Evolutionary conservation across 208 protist genomes (phyloP).

Genomic region (Crithidia mellificae): DNA sequence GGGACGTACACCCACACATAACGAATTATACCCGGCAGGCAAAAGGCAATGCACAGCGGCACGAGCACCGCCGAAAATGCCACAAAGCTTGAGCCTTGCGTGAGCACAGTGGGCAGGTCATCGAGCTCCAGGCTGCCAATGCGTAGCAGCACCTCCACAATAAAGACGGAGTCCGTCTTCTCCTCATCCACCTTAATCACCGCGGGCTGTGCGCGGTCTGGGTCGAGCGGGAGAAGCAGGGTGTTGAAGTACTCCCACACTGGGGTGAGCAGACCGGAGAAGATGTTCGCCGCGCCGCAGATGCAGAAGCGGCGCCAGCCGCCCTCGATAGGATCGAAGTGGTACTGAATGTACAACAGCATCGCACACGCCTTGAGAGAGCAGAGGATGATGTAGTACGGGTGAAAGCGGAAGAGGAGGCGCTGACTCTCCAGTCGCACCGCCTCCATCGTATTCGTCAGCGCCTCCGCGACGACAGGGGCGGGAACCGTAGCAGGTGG

Average conservation of each 20-base stretch:
- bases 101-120: slow-evolving; percentile 55
- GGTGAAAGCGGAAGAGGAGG: slow-evolving; percentile 51
- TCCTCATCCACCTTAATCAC: slow-evolving; percentile 47
- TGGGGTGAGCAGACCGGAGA: slow-evolving; percentile 53
- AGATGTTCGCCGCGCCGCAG: slow-evolving; percentile 59
- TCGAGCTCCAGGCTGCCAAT: slow-evolving; percentile 51
- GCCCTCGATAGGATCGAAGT: slow-evolving; percentile 44
- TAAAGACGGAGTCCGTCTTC: slow-evolving; percentile 48
- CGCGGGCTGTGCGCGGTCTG: slow-evolving; percentile 5
- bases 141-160: slow-evolving; percentile 59
- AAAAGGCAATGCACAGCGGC: slow-evolving; percentile 46
- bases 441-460: slow-evolving; percentile 40
- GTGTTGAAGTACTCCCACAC: slow-evolving; percentile 54
- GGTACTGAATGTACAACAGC: slow-evolving; percentile 67
- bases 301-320: slow-evolving; percentile 62
- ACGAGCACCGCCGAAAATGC: slow-evolving; percentile 51
- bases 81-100: slow-evolving; percentile 65
- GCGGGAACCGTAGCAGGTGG: slow-evolving; percentile 41
- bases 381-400: slow-evolving; percentile 56
- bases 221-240: slow-evolving; percentile 46
- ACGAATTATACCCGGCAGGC: slow-evolving; percentile 27
- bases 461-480: slow-evolving; percentile 41
- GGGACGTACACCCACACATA: slow-evolving; percentile 50
- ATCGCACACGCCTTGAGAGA: slow-evolving; percentile 55
- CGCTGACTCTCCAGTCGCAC: slow-evolving; percentile 51